phyloP scores from a whole-genome alignment of 371 early-diverging fungal genomes.

The Synchytrium microbalum region DNA sequence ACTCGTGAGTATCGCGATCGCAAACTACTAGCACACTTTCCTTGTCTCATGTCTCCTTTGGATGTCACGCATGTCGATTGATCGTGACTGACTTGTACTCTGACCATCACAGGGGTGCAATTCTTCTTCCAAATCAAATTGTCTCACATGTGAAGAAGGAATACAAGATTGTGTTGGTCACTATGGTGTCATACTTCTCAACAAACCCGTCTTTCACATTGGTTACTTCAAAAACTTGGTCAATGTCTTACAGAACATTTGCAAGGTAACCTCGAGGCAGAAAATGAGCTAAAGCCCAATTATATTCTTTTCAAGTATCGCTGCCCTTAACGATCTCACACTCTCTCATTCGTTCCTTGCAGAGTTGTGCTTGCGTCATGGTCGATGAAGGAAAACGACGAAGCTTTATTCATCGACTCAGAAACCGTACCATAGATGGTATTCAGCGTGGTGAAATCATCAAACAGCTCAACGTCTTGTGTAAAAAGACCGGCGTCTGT shows the following conservation, averaged over 20 bases:
- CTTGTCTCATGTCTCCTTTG: background rate
- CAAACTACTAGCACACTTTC: background rate
- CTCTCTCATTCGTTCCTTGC: conserved; percentile 9
- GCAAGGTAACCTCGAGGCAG: conserved; percentile 63
- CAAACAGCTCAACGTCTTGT: conserved; percentile 75
- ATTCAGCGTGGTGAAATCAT: conserved; percentile 64
- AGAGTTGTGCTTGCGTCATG: conserved; percentile 82
- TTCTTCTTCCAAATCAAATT: conserved; percentile 75
- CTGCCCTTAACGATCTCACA: too few relatives aligned
- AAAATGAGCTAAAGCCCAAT: background rate
- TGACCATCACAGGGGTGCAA: too few relatives aligned
- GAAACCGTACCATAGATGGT: conserved; percentile 76
- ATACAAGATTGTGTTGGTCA: conserved; percentile 96
- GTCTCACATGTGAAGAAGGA: conserved; percentile 89
- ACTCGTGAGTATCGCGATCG: conserved; percentile 46
- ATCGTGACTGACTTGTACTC: too few relatives aligned
- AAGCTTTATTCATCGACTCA: conserved; percentile 56
- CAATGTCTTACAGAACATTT: conserved; percentile 90
- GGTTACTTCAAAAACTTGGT: conserved; percentile 92
- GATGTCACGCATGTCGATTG: too few relatives aligned
- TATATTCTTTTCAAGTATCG: background rate
- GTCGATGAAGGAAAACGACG: conserved; percentile 76
- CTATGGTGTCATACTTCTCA: conserved; percentile 92
- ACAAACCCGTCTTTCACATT: conserved; percentile 96
- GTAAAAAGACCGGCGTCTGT: conserved; percentile 87